phyloP scores from a whole-genome alignment of 2,329 filamentous ascomycete species.

The Dactylellina haptotyla region DNA sequence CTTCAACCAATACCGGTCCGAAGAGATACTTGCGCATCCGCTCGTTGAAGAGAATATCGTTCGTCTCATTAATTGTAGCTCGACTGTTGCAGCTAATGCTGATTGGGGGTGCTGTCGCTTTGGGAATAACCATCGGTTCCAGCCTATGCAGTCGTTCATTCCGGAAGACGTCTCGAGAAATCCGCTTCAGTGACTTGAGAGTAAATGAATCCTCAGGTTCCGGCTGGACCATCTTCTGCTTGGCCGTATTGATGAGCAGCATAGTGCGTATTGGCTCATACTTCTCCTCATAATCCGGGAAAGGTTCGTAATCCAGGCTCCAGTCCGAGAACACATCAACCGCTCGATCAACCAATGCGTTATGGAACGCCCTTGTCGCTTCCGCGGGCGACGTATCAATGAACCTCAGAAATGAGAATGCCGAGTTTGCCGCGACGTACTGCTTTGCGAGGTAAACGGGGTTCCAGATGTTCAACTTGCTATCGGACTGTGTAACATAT shows the following conservation, averaged over 20 bases:
- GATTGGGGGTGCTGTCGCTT: slow-evolving; percentile 84
- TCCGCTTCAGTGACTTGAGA: slow-evolving; percentile 75
- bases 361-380: slow-evolving; percentile 74
- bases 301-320: slow-evolving; percentile 54
- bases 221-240: slow-evolving; percentile 17
- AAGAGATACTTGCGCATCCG: slow-evolving; percentile 79
- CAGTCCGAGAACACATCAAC: slow-evolving; percentile 67
- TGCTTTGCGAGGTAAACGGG: slow-evolving; percentile 79
- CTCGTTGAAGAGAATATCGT: slow-evolving; percentile 80
- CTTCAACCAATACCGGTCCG: slow-evolving; percentile 72
- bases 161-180: slow-evolving; percentile 73
- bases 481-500: slow-evolving; percentile 69
- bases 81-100: slow-evolving; percentile 79
- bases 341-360: slow-evolving; percentile 78
- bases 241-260: slow-evolving; percentile 72
- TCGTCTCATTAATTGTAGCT: slow-evolving; percentile 71
- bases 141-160: slow-evolving; percentile 78
- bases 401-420: slow-evolving; percentile 92
- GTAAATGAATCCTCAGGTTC: slow-evolving; percentile 32
- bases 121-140: slow-evolving; percentile 82
- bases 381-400: slow-evolving; percentile 80
- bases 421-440: slow-evolving; percentile 66
- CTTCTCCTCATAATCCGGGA: slow-evolving; percentile 63
- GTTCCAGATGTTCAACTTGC: slow-evolving; percentile 90
- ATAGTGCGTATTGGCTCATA: slow-evolving; percentile 80